Conservation (phyloP, 129 eudicot species). For the Lonicera japonica region DNA sequence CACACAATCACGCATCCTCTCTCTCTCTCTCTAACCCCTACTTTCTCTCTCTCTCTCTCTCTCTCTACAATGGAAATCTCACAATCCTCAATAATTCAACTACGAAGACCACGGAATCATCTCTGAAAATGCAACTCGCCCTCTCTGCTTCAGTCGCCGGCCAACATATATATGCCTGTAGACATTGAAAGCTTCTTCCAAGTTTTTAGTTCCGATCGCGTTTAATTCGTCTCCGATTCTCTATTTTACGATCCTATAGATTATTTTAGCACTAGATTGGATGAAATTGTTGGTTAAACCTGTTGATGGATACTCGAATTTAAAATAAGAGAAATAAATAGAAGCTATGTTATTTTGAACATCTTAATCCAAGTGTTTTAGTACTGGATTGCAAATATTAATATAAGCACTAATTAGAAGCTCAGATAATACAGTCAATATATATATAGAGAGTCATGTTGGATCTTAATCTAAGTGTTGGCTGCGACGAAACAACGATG, state of each 20-base stretch:
- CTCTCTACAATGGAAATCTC: slow-evolving; percentile 5
- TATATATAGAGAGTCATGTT: slow-evolving; percentile 30
- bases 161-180: neutral
- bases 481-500: slow-evolving; percentile 14
- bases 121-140: slow-evolving; percentile 1
- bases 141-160: neutral
- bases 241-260: neutral
- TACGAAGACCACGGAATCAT: neutral
- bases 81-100: slow-evolving; percentile 10
- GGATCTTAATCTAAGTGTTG: slow-evolving; percentile 58
- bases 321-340: too few species aligned
- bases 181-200: neutral
- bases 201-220: neutral
- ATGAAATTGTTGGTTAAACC: neutral
- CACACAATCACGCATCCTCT: slow-evolving; percentile 16
- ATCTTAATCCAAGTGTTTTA: too few species aligned
- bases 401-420: neutral
- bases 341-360: too few species aligned
- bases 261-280: neutral
- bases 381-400: too few species aligned
- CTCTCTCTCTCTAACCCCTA: neutral
- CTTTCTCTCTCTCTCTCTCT: neutral
- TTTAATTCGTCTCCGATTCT: neutral
- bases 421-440: neutral
- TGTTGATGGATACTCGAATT: neutral